These are phyloP conservation scores for Henningerozyma blattae DNA, from an alignment of 805 yeast species.

Conservation along the genomic window DNA sequence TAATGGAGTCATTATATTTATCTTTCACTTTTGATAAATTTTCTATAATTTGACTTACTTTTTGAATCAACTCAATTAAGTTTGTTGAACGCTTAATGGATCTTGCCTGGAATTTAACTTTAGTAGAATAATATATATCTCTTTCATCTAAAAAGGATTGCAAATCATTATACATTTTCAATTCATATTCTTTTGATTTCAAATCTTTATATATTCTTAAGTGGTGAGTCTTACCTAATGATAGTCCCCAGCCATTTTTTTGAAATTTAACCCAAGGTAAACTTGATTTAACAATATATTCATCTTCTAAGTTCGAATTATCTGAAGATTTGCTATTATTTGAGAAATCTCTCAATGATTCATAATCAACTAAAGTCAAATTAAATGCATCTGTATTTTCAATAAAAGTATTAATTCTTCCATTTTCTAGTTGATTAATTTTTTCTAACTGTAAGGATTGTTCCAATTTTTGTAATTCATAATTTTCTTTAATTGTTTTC, in stretches of 20 bases:
- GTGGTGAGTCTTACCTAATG: constrained; percentile 11
- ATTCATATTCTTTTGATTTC: background rate
- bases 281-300: constrained; percentile 13
- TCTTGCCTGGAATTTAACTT: too few species aligned
- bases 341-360: constrained; percentile 27
- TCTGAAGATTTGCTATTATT: background rate
- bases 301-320: constrained; percentile 7
- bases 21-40: constrained; percentile 5
- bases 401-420: constrained; percentile 8
- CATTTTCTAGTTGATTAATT: constrained; percentile 2
- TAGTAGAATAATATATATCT: too few species aligned
- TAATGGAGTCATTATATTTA: background rate
- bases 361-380: constrained; percentile 27
- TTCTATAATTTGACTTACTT: constrained; percentile 16
- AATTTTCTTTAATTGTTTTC: constrained; percentile 12
- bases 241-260: constrained; percentile 22
- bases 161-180: constrained; percentile 1
- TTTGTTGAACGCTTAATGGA: too few species aligned
- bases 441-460: constrained; percentile 6
- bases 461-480: constrained; percentile 7
- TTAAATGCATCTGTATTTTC: constrained; percentile 16
- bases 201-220: constrained; percentile 19
- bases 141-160: background rate
- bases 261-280: constrained; percentile 28
- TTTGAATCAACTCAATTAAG: constrained; percentile 8